These are phyloP conservation scores for Phytopythium boreale DNA, from an alignment of 352 stramenopile species.

Conservation along the genomic window DNA sequence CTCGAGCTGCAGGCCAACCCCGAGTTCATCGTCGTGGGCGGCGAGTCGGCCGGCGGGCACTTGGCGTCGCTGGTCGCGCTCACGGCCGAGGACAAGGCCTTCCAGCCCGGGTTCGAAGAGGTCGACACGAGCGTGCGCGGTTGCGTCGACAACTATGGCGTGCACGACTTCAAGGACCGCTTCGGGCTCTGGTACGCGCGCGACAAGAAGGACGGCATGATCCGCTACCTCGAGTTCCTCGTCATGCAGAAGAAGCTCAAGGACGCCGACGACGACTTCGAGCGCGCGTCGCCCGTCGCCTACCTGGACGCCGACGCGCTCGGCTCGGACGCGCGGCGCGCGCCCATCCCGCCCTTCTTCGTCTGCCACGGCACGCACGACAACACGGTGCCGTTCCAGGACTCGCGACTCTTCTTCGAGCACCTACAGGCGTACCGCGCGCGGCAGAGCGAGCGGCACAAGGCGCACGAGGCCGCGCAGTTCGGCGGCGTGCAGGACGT, in stretches of 20 bases:
- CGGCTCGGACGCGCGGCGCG: slow-evolving; percentile 5
- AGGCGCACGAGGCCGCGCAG: slow-evolving; percentile 16
- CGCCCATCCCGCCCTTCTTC: slow-evolving; percentile 53
- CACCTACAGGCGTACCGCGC: slow-evolving; percentile 37
- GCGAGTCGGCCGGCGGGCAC: slow-evolving; percentile 61
- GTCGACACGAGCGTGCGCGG: slow-evolving; percentile 60
- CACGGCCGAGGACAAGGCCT: slow-evolving; percentile 38
- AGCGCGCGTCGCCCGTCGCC: slow-evolving; percentile 47
- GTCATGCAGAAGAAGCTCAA: slow-evolving; percentile 63
- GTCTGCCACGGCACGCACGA: slow-evolving; percentile 57
- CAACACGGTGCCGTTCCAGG: slow-evolving; percentile 50
- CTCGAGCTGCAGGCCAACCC: slow-evolving; percentile 35
- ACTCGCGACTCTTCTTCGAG: slow-evolving; percentile 58
- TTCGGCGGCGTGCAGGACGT: slow-evolving; percentile 43
- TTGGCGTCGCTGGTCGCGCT: slow-evolving; percentile 48
- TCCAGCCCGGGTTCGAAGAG: slow-evolving; percentile 58
- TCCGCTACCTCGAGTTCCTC: slow-evolving; percentile 52
- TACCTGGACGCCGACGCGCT: slow-evolving; percentile 31
- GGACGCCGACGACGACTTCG: slow-evolving; percentile 38
- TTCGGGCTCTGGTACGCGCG: slow-evolving; percentile 49
- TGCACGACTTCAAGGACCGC: slow-evolving; percentile 59
- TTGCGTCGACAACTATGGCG: slow-evolving; percentile 52
- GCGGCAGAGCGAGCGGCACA: slow-evolving; percentile 17
- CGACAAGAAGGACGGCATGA: slow-evolving; percentile 34
- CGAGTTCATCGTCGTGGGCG: slow-evolving; percentile 56